phyloP scores from a whole-genome alignment of 2,329 filamentous ascomycete genomes.

The Calonectria ilicicola region DNA sequence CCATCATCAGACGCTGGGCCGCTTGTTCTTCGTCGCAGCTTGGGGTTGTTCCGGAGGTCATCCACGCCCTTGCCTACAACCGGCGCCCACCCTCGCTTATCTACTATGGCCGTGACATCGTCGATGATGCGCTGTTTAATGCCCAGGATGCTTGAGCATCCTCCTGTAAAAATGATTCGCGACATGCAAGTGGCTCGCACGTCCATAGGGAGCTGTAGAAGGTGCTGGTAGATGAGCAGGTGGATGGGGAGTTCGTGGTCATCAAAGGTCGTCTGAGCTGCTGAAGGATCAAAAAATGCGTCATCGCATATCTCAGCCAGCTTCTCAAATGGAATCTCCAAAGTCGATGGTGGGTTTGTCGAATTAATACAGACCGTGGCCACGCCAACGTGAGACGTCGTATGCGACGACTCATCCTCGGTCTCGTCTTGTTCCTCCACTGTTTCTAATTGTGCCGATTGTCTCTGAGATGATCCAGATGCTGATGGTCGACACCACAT shows the following conservation, averaged over 20 bases:
- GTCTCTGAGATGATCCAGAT: conserved; percentile 47
- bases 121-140: conserved; percentile 81
- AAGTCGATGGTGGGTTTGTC: conserved; percentile 61
- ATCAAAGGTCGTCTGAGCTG: conserved; percentile 73
- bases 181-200: conserved; percentile 88
- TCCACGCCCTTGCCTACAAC: conserved; percentile 78
- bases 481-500: conserved; percentile 75
- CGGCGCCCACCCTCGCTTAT: conserved; percentile 80
- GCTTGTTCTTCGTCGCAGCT: conserved; percentile 51
- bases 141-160: conserved; percentile 82
- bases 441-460: conserved; percentile 57
- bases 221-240: conserved; percentile 78
- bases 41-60: conserved; percentile 60
- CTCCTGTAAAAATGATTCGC: conserved; percentile 87
- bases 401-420: conserved; percentile 47
- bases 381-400: conserved; percentile 37
- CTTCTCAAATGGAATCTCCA: conserved; percentile 76
- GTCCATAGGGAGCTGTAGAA: conserved; percentile 84
- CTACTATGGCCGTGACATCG: conserved; percentile 77
- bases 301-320: conserved; percentile 82
- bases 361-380: conserved; percentile 61
- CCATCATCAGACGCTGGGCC: conserved; percentile 32
- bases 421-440: conserved; percentile 70
- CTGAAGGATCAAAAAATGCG: conserved; percentile 74
- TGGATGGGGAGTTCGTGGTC: conserved; percentile 88